These are phyloP conservation scores for Rhododendron henanense DNA, from an alignment of 148 eudicot genomes.

Conservation along the genomic window DNA sequence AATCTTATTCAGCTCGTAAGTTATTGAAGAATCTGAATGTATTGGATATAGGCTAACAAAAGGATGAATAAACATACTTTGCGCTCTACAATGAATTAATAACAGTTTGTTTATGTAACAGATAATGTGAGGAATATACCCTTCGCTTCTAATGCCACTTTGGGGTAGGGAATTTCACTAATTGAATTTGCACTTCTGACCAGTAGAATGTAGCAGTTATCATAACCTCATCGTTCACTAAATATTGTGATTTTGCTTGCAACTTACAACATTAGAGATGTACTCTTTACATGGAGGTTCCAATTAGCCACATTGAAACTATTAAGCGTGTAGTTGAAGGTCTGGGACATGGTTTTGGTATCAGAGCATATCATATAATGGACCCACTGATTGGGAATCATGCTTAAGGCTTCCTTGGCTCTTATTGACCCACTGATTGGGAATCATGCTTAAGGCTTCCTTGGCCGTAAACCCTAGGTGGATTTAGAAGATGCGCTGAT, in stretches of 20 bases:
- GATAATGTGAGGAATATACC: not conserved
- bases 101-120: not conserved
- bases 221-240: not conserved
- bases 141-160: not conserved
- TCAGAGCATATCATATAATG: not conserved
- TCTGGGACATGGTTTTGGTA: not conserved
- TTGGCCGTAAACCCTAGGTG: not conserved
- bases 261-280: not conserved
- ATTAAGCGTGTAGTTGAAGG: not conserved
- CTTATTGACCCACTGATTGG: not conserved
- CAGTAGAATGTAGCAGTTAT: not conserved
- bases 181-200: not conserved
- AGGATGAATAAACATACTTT: not conserved
- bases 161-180: not conserved
- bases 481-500: not conserved
- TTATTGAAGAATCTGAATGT: not conserved
- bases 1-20: not conserved
- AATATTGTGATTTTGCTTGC: not conserved
- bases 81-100: not conserved
- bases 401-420: not conserved
- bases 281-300: not conserved
- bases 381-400: not conserved
- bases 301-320: not conserved
- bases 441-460: not conserved
- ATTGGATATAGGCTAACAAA: not conserved